Evolutionary conservation across 2,329 filamentous ascomycete species (phyloP).

Genomic region (Metarhizium guizhouense): DNA sequence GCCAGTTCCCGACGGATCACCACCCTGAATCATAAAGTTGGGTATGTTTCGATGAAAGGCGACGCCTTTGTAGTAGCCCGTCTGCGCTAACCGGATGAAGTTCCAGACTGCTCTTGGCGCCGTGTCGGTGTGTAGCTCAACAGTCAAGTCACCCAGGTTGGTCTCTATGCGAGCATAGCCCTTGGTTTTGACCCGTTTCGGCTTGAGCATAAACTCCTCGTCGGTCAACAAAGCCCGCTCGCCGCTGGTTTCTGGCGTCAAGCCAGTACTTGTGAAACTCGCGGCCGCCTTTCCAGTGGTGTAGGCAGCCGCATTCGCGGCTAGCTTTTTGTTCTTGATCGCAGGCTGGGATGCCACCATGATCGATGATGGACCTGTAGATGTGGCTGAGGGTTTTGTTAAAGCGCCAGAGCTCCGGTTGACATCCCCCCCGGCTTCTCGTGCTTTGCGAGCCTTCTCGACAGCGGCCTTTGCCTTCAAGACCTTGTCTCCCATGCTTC

Average conservation of each 20-base stretch:
- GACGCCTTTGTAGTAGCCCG: constrained; percentile 80
- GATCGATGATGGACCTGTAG: constrained; percentile 1
- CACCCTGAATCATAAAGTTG: constrained; percentile 96
- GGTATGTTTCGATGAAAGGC: constrained; percentile 89
- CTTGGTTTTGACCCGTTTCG: constrained; percentile 77
- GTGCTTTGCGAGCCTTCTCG: constrained; percentile 74
- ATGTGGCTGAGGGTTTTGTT: constrained; percentile 22
- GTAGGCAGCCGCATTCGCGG: constrained; percentile 81
- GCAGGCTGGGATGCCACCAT: constrained; percentile 18
- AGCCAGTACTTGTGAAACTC: constrained; percentile 87
- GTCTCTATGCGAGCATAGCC: constrained; percentile 90
- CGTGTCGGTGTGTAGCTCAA: constrained; percentile 85
- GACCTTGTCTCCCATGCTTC: constrained; percentile 72
- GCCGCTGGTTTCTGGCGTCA: constrained; percentile 84
- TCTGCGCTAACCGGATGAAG: constrained; percentile 79
- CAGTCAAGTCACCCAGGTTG: constrained; percentile 71
- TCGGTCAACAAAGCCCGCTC: constrained; percentile 81
- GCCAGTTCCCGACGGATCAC: constrained; percentile 87
- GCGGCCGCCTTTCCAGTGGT: constrained; percentile 88
- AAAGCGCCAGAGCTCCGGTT: constrained; percentile 42
- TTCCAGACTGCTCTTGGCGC: constrained; percentile 96
- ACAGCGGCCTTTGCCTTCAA: constrained; percentile 87
- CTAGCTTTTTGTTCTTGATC: constrained; percentile 49
- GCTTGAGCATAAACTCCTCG: constrained; percentile 94
- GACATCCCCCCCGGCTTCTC: constrained; percentile 50